These are phyloP conservation scores for Tolypocladium sp. DNA, from an alignment of 2,329 filamentous ascomycete genomes.

Conservation along the genomic window DNA sequence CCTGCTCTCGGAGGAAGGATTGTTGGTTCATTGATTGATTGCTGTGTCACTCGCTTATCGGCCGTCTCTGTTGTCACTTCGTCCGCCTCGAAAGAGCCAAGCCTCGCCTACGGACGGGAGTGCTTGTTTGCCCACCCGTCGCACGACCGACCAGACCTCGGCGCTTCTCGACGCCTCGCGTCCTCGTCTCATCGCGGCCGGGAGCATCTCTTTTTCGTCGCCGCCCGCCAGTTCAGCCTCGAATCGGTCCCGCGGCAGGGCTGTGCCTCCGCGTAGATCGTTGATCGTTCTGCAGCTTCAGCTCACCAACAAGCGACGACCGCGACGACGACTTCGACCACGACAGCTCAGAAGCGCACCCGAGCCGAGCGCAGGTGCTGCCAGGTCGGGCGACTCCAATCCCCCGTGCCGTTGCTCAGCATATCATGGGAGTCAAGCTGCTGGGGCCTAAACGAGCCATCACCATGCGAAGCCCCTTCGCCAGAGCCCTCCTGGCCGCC, in stretches of 20 bases:
- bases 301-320: neutral
- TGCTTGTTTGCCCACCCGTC: neutral
- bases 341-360: neutral
- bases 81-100: neutral
- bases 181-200: neutral
- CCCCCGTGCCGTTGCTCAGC: neutral
- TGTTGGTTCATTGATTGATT: neutral
- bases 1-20: neutral
- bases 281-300: neutral
- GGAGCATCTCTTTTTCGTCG: too few species aligned
- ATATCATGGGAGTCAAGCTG: slow-evolving; percentile 28
- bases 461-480: slow-evolving; percentile 40
- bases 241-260: neutral
- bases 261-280: neutral
- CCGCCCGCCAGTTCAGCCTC: neutral
- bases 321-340: neutral
- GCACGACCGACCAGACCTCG: neutral
- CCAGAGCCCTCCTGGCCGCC: slow-evolving; percentile 33
- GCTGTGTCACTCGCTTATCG: neutral
- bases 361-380: neutral
- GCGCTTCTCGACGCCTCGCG: neutral
- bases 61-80: neutral
- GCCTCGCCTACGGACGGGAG: neutral
- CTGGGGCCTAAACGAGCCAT: slow-evolving; percentile 28
- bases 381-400: neutral